Evolutionary conservation across 768 basidiomycete genomes (phyloP).

Genomic region (Tylopilus balloui): DNA sequence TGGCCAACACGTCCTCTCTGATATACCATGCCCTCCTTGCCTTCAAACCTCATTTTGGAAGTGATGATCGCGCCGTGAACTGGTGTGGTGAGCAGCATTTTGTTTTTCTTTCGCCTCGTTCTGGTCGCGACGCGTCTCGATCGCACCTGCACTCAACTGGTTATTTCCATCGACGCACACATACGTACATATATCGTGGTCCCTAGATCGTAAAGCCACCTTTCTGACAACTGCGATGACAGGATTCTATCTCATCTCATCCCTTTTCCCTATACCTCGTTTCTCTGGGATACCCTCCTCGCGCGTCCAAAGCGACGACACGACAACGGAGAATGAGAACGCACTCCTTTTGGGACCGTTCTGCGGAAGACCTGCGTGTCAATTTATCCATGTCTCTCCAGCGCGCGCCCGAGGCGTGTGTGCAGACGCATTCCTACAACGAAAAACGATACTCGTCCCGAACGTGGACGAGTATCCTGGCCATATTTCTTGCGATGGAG

Average conservation of each 20-base stretch:
- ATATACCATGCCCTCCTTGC: conserved; percentile 74
- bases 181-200: neutral
- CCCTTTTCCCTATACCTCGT: conserved; percentile 52
- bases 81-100: conserved; percentile 77
- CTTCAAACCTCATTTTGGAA: conserved; percentile 62
- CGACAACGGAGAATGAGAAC: conserved; percentile 7
- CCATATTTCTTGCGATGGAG: conserved; percentile 91
- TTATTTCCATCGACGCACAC: neutral
- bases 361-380: conserved; percentile 89
- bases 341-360: conserved; percentile 74
- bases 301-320: no score
- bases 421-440: conserved; percentile 65
- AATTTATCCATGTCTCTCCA: conserved; percentile 60
- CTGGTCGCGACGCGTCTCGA: neutral
- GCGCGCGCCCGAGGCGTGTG: conserved; percentile 74
- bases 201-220: neutral
- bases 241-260: conserved; percentile 84
- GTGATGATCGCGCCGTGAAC: conserved; percentile 65
- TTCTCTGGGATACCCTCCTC: conserved; percentile 15
- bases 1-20: conserved; percentile 78
- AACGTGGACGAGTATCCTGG: conserved; percentile 83
- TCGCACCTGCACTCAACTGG: neutral
- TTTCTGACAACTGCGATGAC: conserved; percentile 23
- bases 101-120: neutral
- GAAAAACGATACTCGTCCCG: conserved; percentile 58